Percentiles rank a stretch among this genome's conserved stretches.
phyloP scores from a whole-genome alignment of 2,329 filamentous ascomycete genomes.

The Phialocephala subalpina region DNA sequence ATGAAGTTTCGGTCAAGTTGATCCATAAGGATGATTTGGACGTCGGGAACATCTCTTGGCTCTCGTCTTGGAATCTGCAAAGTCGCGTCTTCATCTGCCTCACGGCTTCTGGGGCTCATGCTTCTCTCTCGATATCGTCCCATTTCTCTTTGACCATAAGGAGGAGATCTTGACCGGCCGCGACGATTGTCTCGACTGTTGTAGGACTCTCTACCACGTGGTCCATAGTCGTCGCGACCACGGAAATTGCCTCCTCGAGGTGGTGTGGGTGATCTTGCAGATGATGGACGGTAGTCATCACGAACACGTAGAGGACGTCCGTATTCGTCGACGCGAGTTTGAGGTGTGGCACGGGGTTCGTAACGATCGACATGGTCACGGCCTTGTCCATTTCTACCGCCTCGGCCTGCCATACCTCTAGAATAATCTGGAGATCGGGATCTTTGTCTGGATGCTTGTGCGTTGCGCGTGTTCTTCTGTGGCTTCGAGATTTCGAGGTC shows the following conservation, averaged over 20 bases:
- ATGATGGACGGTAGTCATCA: slow-evolving; percentile 69
- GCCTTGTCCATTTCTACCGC: slow-evolving; percentile 50
- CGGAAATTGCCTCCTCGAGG: slow-evolving; percentile 62
- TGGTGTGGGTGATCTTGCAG: slow-evolving; percentile 64
- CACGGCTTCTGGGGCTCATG: slow-evolving; percentile 68
- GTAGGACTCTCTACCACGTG: slow-evolving; percentile 44
- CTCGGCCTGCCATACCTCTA: slow-evolving; percentile 45
- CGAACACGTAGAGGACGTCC: slow-evolving; percentile 58
- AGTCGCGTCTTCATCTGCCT: slow-evolving; percentile 64
- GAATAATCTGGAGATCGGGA: slow-evolving; percentile 70
- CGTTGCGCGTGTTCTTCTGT: slow-evolving; percentile 79
- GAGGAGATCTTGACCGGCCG: slow-evolving; percentile 77
- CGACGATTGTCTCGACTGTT: slow-evolving; percentile 53
- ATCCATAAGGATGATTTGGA: slow-evolving; percentile 85
- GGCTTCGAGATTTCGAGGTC: slow-evolving; percentile 91
- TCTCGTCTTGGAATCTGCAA: slow-evolving; percentile 78
- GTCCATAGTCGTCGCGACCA: slow-evolving; percentile 68
- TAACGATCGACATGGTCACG: slow-evolving; percentile 49
- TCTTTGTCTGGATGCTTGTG: slow-evolving; percentile 40
- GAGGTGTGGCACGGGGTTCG: slow-evolving; percentile 44
- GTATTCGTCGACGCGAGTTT: slow-evolving; percentile 44
- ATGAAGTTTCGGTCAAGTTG: slow-evolving; percentile 83
- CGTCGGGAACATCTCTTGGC: slow-evolving; percentile 82
- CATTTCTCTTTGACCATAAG: slow-evolving; percentile 55
- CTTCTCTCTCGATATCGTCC: slow-evolving; percentile 72